phyloP scores from a whole-genome alignment of 495 filamentous ascomycete species.

The Penicillium silybi region DNA sequence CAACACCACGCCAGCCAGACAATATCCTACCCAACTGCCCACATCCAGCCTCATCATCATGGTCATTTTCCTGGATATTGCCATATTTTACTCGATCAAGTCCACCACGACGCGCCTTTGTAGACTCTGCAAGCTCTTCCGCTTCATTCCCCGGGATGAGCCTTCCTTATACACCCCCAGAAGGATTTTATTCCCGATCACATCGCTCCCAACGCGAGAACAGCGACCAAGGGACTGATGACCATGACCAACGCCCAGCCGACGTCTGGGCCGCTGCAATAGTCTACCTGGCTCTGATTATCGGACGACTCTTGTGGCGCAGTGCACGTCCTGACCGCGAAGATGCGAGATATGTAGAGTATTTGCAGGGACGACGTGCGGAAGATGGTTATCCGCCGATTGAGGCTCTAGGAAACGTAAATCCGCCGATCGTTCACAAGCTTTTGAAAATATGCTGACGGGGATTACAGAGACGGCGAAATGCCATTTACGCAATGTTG shows the following conservation, averaged over 20 bases:
- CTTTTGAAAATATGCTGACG: background rate
- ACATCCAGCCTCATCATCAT: constrained; percentile 2
- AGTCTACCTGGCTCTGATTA: constrained; percentile 95
- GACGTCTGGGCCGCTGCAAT: constrained; percentile 95
- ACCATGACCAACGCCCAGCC: constrained; percentile 76
- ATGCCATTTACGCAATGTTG: constrained; percentile 26
- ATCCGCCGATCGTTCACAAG: background rate
- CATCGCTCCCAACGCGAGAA: constrained; percentile 39
- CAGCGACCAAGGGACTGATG: constrained; percentile 47
- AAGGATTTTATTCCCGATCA: constrained; percentile 5
- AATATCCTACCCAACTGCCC: constrained; percentile 1
- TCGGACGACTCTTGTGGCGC: constrained; percentile 83
- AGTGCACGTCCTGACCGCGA: constrained; percentile 75
- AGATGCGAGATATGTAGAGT: constrained; percentile 84
- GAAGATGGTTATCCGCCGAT: constrained; percentile 89
- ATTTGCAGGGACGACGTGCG: constrained; percentile 72
- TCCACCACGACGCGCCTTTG: background rate
- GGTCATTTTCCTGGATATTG: constrained; percentile 16
- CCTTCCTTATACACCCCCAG: constrained; percentile 18
- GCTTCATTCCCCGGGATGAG: constrained; percentile 17
- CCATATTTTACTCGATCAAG: background rate
- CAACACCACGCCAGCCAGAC: background rate
- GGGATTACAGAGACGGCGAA: constrained; percentile 18
- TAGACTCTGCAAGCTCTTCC: constrained; percentile 1
- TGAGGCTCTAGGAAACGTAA: constrained; percentile 79